Evolutionary conservation across 768 basidiomycete species (phyloP), one percentile per base, ranked within the genome.

Genomic region (Lactarius sp.): DNA sequence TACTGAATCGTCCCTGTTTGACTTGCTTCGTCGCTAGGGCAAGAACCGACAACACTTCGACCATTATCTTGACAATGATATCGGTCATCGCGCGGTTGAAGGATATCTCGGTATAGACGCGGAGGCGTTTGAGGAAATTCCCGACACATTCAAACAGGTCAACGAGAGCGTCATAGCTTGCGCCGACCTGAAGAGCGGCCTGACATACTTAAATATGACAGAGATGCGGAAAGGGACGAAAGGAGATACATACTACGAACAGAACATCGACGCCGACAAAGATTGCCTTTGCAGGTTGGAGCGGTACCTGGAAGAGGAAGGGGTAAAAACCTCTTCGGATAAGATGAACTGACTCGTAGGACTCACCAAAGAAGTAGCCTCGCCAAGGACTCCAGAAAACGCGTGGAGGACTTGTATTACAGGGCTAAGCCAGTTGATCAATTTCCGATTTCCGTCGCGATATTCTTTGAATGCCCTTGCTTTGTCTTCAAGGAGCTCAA

Each of bases 1-100:
- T 14, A 57, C 56, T 57, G 44, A 57, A 33, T 34, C 56, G 31
- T 5, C 56, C 56, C 6, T 47, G 44, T 3, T 57, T 57, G 33
- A 57, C 12, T 22, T 39, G 57, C 10, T 44, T 58, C 2, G 57
- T 49, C 9, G 57, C 47, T 6, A 50, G 31, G 33, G 46, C 46
- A 16, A 56, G 41, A 1, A 56, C 39, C 10, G 31, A 46, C 6
- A 56, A 18, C 5, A 56, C 55, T 46, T n/a, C 55, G 12, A 34
- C 22, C 42, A 56, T 7, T 3, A 50, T 58, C 12, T 50, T 50
- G 12, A 39, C 8, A 13, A 49, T n/a, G 2, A 58, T 27, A 16
- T 49, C 36, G 14, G 20, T 6, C 16, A 49, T 37, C 6, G 7
- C 20, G 5, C 36, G 6, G 2, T n/a, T 50, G 6, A n/a, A 37